Base-by-base conservation (phyloP, 2,329 filamentous ascomycete genomes). In the Chaetomium sp. region DNA sequence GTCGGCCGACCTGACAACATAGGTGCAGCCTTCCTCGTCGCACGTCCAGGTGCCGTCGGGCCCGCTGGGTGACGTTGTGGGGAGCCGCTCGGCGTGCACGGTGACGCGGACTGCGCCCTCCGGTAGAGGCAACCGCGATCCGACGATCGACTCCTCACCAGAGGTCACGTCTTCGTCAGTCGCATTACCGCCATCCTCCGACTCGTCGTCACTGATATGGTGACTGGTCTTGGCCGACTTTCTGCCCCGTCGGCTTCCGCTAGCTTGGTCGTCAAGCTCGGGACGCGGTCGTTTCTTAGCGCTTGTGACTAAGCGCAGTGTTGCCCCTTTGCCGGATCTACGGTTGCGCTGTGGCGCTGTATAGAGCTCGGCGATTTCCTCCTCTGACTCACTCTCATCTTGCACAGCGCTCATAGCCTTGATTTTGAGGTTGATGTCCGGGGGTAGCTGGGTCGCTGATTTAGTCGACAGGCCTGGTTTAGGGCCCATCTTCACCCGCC, bases 31-130 rank as follows among this genome's bases (percentile, higher is more conserved):
- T 12, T 86, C 84, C 66, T 89, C 81, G 4, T 83, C 82, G 71
- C 90, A 92, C 1, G 78, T 79, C 89, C 89, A 92, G 0, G 86
- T 86, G 60, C 88, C 84, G 65, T 86, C 81, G 0, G 86, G 84
- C 0, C 85, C 87, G 38, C 81, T 78, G 0, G 85, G 80, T 3
- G 74, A 75, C 8, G 78, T 76, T 4, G 82, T 80, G 0, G 83
- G 84, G 12, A 85, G 70, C 56, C 75, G 80, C 62, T 86, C 82
- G 5, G 82, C 78, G 29, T 79, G 78, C 10, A 85, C 76, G 13
- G 83, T 78, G 19, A 86, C 72, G 55, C 76, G 78, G 56, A 80
- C 73, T 2, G 75, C 75, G 42, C 71, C 70, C 29, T 69, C 65
- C 5, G 69, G 66, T 29, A 54, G 65, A 47, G 54, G 72, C 55